Evolutionary conservation across 495 filamentous ascomycete genomes (phyloP), one percentile per base, ranked within the genome.

Genomic region (Friedmanniomyces endolithicus): DNA sequence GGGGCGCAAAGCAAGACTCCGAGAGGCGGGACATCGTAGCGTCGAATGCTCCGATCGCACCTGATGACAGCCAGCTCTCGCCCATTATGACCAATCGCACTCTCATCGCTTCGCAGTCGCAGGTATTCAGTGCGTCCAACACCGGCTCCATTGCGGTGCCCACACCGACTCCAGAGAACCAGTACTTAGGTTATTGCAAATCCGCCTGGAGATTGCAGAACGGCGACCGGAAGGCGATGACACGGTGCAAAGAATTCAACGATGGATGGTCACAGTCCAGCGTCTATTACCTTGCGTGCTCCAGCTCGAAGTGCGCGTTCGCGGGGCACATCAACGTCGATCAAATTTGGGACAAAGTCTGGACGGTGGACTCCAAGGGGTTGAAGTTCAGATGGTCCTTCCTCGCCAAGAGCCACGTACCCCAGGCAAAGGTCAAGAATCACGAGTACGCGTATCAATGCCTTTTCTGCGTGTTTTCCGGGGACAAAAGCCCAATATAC

Each of bases 171-270:
- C 39, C 47, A 4, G 53, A 56, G n/a, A 61, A 61, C 53, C 20
- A 56, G 19, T 61, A 61, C 37, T 34, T 61, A 8, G 53, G 54
- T 29, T 62, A 59, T 35, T 62, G 55, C 46, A 58, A 55, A 31
- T 25, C 41, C 33, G 55, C 60, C 9, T 55, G 44, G 44, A 58
- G 37, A 29, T 46, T 62, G 22, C 60, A 58, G 48, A 59, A 50
- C 22, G 50, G 56, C 25, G 55, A 58, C 34, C 50, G 52, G 1
- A 37, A 44, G 3, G 40, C 33, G 0, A 8, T 62, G 41, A 17
- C 46, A 8, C 46, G 45, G n/a, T 33, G 23, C 24, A 55, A 52
- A 35, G 50, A 44, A 14, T 62, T 53, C 43, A 37, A 55, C 37
- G 52, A 44, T n/a, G 51, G 44, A 37, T 19, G 17, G 16, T 31